These are phyloP conservation scores for Cryptococcus sp. DNA, from an alignment of 1,284 basidiomycete genomes.

Conservation along the genomic window DNA sequence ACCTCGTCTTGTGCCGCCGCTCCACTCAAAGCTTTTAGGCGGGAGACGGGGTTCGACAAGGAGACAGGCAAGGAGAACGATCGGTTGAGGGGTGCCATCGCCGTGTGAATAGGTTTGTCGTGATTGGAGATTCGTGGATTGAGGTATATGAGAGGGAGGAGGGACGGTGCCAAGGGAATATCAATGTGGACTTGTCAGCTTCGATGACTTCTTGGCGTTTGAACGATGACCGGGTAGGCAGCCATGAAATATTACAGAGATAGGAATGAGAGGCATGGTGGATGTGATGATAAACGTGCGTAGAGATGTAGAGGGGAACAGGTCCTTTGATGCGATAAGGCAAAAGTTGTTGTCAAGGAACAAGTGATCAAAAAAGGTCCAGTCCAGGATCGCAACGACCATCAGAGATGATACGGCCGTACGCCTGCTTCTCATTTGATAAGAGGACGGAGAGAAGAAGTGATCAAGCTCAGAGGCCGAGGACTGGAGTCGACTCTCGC, in stretches of 20 bases:
- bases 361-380: background rate
- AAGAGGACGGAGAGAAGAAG: no score
- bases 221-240: conserved; percentile 2
- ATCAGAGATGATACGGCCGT: no score
- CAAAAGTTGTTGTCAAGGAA: background rate
- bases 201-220: conserved; percentile 12
- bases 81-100: conserved; percentile 47
- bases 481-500: no score
- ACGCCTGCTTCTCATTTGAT: no score
- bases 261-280: background rate
- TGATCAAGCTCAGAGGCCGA: no score
- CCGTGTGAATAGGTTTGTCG: background rate
- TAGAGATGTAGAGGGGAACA: background rate
- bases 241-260: background rate
- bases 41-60: conserved; percentile 43
- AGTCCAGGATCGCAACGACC: no score
- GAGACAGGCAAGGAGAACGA: conserved; percentile 49
- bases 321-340: background rate
- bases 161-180: conserved; percentile 1
- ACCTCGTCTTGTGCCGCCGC: conserved; percentile 51
- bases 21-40: conserved; percentile 52
- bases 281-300: background rate
- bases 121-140: conserved; percentile 4
- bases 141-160: background rate
- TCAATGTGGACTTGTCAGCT: background rate